Evolutionary conservation across 441 rosid species (phyloP), one percentile per base, ranked within the genome.

Genomic region (Iberis amara): DNA sequence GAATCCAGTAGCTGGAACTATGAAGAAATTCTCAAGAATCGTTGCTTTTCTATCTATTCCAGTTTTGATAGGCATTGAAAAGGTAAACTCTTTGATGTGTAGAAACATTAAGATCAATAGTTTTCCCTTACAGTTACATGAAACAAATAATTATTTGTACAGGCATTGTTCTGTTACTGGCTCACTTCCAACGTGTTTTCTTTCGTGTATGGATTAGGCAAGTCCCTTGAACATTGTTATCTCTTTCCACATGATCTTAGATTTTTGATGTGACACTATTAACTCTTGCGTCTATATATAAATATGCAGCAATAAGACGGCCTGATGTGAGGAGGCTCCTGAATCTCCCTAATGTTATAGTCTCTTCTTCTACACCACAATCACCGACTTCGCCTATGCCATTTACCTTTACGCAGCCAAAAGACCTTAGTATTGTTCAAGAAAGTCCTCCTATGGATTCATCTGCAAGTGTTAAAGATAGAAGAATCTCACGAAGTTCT

Each of bases 91-190:
- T 52, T 31, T 31, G 47, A 24, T 32, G 27, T n/a, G 6, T 31
- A 52, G 57, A 42, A 43, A 27, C 52, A 35, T 30, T 37, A 39
- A 48, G 7, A 31, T 59, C 5, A 39, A 18, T 18, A 18, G 23
- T 15, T 42, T 51, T 23, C 41, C 15, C 40, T 43, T 43, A 42
- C n/a, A n/a, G n/a, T n/a, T n/a, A n/a, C n/a, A 30, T 11, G 4
- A 43, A 37, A 14, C 1, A 8, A 43, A 44, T 62, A 36, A 11
- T 39, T 38, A 26, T 44, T 11, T 49, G 8, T 53, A 54, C 67
- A 77, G 81, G 81, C 81, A 45, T 57, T 77, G 51, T 77, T 77
- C 52, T 70, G 78, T 43, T 77, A 73, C 72, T 77, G 81, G 79
- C 76, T 77, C 46, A 73, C 79, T 56, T 77, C 81, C 54, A 77